These are phyloP conservation scores for Mycena venus DNA, from an alignment of 768 basidiomycete species.

Conservation along the genomic window DNA sequence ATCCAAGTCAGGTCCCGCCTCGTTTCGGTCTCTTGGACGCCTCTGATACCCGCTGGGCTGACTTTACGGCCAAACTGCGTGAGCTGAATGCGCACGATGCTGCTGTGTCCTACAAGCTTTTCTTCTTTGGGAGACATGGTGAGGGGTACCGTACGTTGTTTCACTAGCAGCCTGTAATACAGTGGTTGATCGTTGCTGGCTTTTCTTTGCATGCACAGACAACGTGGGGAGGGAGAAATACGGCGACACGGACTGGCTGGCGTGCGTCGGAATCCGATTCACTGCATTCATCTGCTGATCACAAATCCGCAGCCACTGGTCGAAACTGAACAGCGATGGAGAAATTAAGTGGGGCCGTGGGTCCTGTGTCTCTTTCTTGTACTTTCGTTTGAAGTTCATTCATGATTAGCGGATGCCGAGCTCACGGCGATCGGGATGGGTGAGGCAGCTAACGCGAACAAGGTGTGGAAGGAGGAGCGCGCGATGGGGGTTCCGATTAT, in stretches of 20 bases:
- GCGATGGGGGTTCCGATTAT: slow-evolving; percentile 51
- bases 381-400: not conserved
- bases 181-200: not conserved
- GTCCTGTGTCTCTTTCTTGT: slow-evolving; percentile 40
- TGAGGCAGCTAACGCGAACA: slow-evolving; percentile 64
- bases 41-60: not conserved
- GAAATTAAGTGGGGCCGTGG: slow-evolving; percentile 80
- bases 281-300: not conserved
- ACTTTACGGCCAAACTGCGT: not conserved
- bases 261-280: slow-evolving; percentile 51
- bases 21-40: not conserved
- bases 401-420: slow-evolving; percentile 68
- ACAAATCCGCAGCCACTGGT: slow-evolving; percentile 45
- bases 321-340: slow-evolving; percentile 77
- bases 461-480: slow-evolving; percentile 64
- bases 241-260: slow-evolving; percentile 69
- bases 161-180: no score
- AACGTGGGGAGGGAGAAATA: slow-evolving; percentile 76
- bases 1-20: not conserved
- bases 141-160: slow-evolving; percentile 74
- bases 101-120: slow-evolving; percentile 64
- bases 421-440: slow-evolving; percentile 69
- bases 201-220: slow-evolving; percentile 61
- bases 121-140: slow-evolving; percentile 79
- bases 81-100: not conserved